Evolutionary conservation across 306 rosid species (phyloP).

Genomic region (Cicer judaicum): DNA sequence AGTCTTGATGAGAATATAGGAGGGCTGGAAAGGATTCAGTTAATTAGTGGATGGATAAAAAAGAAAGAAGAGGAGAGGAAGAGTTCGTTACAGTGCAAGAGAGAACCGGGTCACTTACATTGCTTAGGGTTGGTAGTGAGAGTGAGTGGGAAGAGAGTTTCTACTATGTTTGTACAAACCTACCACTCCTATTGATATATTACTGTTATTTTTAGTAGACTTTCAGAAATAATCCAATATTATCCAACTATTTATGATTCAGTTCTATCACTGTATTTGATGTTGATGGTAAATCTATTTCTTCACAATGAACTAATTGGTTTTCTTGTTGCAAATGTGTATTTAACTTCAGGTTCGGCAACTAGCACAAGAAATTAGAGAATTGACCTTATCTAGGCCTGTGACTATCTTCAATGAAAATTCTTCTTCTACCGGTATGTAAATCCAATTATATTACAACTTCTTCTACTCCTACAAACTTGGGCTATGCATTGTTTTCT

Average conservation of each 20-base stretch:
- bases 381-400: constrained; percentile 67
- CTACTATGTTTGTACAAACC: constrained; percentile 2
- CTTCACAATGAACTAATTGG: constrained; percentile 18
- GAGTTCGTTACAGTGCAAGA: background rate
- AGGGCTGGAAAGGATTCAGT: background rate
- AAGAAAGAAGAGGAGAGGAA: background rate
- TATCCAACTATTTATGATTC: constrained; percentile 19
- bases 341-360: constrained; percentile 67
- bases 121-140: constrained; percentile 19
- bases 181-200: constrained; percentile 4
- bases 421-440: constrained; percentile 59
- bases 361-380: constrained; percentile 77
- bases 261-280: constrained; percentile 20
- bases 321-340: background rate
- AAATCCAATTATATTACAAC: constrained; percentile 27
- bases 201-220: background rate
- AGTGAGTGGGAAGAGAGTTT: constrained; percentile 5
- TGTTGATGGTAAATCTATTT: background rate
- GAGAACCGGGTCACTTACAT: background rate
- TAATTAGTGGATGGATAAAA: background rate
- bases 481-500: constrained; percentile 19
- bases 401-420: constrained; percentile 64
- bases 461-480: constrained; percentile 24
- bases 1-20: constrained; percentile 13
- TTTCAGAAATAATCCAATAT: background rate